Conservation (phyloP, 495 filamentous ascomycete species). For the Acidiella bohemica region DNA sequence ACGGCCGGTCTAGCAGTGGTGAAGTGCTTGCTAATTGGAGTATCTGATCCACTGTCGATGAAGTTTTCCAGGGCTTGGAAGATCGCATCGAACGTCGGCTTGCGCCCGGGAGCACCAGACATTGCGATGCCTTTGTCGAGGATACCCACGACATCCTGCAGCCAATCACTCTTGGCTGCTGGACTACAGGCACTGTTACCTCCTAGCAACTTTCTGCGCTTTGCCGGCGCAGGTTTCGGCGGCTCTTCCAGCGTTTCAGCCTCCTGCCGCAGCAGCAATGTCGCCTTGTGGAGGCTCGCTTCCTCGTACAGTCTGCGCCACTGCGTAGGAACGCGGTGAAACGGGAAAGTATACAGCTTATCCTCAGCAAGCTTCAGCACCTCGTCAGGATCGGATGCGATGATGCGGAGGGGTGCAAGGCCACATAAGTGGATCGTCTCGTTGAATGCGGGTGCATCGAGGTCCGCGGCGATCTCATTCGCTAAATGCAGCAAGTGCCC, state of each 20-base stretch:
- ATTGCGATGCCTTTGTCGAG: constrained; percentile 76
- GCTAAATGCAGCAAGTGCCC: neutral
- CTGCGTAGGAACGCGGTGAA: constrained; percentile 13
- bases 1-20: neutral
- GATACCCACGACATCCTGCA: constrained; percentile 39
- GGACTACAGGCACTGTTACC: no score
- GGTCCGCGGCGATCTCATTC: neutral
- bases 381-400: constrained; percentile 9
- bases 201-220: neutral
- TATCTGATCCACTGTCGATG: neutral
- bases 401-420: constrained; percentile 3
- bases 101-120: constrained; percentile 56
- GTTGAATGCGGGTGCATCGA: neutral
- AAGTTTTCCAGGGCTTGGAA: constrained; percentile 35
- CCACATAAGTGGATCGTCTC: constrained; percentile 16
- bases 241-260: neutral
- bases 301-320: constrained; percentile 22
- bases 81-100: constrained; percentile 43
- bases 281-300: constrained; percentile 13
- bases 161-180: constrained; percentile 19
- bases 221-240: neutral
- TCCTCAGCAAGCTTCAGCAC: constrained; percentile 16
- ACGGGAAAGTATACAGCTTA: constrained; percentile 18
- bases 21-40: neutral
- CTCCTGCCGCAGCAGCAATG: neutral